These are phyloP conservation scores for Inga leiocalycina DNA, from an alignment of 306 rosid species.

Conservation along the genomic window DNA sequence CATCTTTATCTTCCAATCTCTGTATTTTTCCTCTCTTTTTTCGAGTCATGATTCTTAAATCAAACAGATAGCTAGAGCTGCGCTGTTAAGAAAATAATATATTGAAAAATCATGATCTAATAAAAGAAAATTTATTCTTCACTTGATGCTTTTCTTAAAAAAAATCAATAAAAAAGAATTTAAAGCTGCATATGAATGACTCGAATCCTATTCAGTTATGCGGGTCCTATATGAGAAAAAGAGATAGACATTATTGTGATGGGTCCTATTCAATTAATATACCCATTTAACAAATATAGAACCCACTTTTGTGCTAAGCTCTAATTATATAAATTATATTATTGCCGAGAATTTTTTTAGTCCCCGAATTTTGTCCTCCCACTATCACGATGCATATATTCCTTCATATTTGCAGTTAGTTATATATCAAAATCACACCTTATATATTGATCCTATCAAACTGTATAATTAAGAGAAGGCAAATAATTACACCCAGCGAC, in stretches of 20 bases:
- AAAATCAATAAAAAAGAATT: neutral
- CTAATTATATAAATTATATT: neutral
- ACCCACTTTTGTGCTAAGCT: neutral
- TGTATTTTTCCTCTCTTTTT: too few relatives aligned
- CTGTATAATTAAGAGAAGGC: neutral
- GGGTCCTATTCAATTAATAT: too few relatives aligned
- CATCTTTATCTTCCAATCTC: too few relatives aligned
- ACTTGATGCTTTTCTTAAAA: neutral
- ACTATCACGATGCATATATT: conserved; percentile 24
- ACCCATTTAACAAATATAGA: neutral
- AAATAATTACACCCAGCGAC: neutral
- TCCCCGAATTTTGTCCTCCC: neutral
- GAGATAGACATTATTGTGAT: neutral
- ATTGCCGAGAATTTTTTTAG: neutral
- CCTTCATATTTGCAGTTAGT: conserved; percentile 2
- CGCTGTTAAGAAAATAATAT: neutral
- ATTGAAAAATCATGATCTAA: neutral
- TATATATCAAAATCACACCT: conserved; percentile 6
- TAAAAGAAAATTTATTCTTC: neutral
- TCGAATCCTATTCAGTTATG: neutral
- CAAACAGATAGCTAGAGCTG: neutral
- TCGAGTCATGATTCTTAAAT: neutral
- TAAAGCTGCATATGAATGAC: neutral
- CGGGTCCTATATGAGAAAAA: neutral
- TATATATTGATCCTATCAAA: neutral